Evolutionary conservation across 495 filamentous ascomycete genomes (phyloP), one percentile per base, ranked within the genome.

Genomic region (Sporormia fimetaria): DNA sequence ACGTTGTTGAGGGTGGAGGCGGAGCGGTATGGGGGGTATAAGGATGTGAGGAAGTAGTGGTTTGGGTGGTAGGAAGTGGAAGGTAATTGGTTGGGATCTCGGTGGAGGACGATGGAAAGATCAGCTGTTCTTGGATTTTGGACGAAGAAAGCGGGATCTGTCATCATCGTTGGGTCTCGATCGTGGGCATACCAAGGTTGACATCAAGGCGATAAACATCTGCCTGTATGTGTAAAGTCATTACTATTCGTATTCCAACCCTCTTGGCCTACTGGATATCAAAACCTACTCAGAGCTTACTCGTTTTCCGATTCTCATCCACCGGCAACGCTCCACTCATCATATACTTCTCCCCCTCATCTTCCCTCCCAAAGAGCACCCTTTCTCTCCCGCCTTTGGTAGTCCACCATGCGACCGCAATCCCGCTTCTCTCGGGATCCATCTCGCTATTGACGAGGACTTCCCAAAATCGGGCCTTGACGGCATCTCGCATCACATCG

Each of bases 361-460:
- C 21, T 33, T 69, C 64, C 10, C 56, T 53, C 3, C 76, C 78
- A 57, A 69, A 76, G 0, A 84, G 52, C 10, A 84, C 65, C 48
- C 67, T 61, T 46, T 83, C 76, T 28, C 80, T 64, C 0, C 82
- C 82, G 11, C 81, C 80, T 29, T 62, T 58, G 1, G 75, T 79
- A 37, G 64, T 71, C 90, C 90, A 98, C 90, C 90, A 98, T 9
- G 75, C 74, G 20, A 92, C 80, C 42, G 78, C 88, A 31, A 83
- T 66, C 33, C 80, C 76, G 7, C 83, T 77, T 18, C 85, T 68
- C 52, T 93, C 83, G 33, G 93, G 75, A 63, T 95, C 87, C 79
- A 95, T 88, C 63, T 95, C 87, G 6, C 88, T 87, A 44, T 70
- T 74, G 17, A 77, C 78, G 28, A 96, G 45, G 1, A 84, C 70